A percentile compares a stretch with the other conserved stretches of the same genome.
phyloP scores from a whole-genome alignment of 352 stramenopile genomes.

The Globisporangium solare region DNA sequence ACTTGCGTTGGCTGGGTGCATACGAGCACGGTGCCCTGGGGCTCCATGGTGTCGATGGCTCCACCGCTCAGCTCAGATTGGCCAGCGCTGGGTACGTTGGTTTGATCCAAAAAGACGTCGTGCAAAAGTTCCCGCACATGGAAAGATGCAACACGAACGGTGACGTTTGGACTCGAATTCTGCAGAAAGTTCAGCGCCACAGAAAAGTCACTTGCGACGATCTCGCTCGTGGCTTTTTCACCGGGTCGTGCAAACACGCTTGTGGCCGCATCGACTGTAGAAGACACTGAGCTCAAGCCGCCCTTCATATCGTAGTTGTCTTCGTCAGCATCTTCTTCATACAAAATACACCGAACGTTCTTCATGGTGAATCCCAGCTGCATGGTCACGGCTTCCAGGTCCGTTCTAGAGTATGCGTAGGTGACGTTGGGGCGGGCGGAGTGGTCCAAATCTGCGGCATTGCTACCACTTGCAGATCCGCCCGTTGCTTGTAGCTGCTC shows the following conservation, averaged over 20 bases:
- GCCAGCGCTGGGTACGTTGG: not conserved
- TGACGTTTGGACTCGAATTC: slow-evolving; percentile 10
- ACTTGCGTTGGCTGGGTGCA: slow-evolving; percentile 39
- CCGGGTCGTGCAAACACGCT: slow-evolving; percentile 3
- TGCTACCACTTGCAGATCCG: not conserved
- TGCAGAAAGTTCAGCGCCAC: slow-evolving; percentile 14
- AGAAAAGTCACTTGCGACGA: slow-evolving; percentile 12
- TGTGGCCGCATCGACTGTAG: not conserved
- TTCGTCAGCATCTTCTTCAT: slow-evolving; percentile 19
- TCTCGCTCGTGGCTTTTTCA: slow-evolving; percentile 9
- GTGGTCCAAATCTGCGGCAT: slow-evolving; percentile 5
- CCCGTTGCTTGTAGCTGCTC: slow-evolving; percentile 35
- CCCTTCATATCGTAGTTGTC: not conserved
- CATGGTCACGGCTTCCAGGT: slow-evolving; percentile 69
- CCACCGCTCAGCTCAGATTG: not conserved
- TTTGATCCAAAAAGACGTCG: not conserved
- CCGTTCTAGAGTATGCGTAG: slow-evolving; percentile 67
- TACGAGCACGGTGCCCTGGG: slow-evolving; percentile 27
- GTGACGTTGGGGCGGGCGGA: slow-evolving; percentile 55
- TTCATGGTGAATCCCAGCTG: slow-evolving; percentile 58
- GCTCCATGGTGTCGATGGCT: not conserved
- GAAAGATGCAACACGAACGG: slow-evolving; percentile 15
- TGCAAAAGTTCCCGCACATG: slow-evolving; percentile 9
- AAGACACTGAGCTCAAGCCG: not conserved
- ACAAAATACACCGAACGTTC: slow-evolving; percentile 40